Evolutionary conservation across 1,284 basidiomycete genomes (phyloP).

Genomic region (Trichosporon coremiiforme): DNA sequence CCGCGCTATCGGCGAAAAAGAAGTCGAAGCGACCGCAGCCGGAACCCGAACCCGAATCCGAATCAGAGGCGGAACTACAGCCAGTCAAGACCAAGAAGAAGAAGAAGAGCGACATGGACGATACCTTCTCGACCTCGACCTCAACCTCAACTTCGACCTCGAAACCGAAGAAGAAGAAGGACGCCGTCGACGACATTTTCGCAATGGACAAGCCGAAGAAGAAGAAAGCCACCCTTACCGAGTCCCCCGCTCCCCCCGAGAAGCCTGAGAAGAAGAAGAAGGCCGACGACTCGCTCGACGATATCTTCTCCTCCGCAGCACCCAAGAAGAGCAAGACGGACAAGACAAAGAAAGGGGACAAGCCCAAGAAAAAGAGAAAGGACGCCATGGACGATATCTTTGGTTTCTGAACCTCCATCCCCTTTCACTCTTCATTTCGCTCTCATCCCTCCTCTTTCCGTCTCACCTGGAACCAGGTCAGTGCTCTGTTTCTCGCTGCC

Average conservation of each 20-base stretch:
- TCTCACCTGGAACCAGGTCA: too few relatives aligned
- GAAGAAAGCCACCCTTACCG: too few relatives aligned
- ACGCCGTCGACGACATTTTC: background rate
- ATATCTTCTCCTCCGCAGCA: background rate
- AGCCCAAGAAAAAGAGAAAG: slow-evolving; percentile 31
- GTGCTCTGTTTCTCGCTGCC: background rate
- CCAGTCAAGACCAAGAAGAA: background rate
- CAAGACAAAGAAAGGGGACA: slow-evolving; percentile 6
- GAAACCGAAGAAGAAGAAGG: slow-evolving; percentile 16
- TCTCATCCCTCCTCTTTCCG: background rate
- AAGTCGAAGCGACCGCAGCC: background rate
- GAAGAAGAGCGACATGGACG: background rate
- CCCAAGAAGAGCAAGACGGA: slow-evolving; percentile 9
- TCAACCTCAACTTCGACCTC: background rate
- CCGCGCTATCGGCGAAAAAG: too few relatives aligned
- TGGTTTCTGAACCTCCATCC: slow-evolving; percentile 27
- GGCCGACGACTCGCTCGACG: too few relatives aligned
- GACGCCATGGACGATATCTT: slow-evolving; percentile 52
- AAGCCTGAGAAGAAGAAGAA: too few relatives aligned
- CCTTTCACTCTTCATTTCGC: background rate
- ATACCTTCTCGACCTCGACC: background rate
- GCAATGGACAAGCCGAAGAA: too few relatives aligned
- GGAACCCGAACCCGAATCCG: background rate
- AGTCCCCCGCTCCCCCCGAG: too few relatives aligned
- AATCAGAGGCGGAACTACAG: too few relatives aligned